phyloP scores from a whole-genome alignment of 202 grass and related monocot species.

The Hordeum pubiflorum region DNA sequence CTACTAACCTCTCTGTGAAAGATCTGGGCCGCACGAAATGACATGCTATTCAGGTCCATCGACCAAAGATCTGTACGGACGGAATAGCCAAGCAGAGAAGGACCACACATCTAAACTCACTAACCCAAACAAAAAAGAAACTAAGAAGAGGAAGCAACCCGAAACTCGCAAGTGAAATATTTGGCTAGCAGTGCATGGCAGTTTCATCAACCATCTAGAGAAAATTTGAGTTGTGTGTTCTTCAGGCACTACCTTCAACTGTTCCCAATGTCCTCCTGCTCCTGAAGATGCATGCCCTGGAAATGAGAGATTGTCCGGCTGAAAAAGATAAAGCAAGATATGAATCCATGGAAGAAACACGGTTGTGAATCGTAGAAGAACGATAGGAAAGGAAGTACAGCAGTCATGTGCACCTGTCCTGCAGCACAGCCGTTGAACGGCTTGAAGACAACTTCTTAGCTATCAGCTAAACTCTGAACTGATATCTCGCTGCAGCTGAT shows the following conservation, averaged over 20 bases:
- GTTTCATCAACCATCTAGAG: not conserved
- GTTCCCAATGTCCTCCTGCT: not conserved
- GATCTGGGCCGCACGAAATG: too few species aligned
- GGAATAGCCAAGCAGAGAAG: not conserved
- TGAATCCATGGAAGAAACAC: not conserved
- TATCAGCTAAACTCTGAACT: not conserved
- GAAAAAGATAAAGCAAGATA: not conserved
- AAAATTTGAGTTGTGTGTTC: not conserved
- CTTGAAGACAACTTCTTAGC: not conserved
- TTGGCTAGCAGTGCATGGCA: not conserved
- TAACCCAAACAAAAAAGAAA: not conserved
- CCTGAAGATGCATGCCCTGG: not conserved
- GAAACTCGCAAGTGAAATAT: not conserved
- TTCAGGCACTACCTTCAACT: not conserved
- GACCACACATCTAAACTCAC: not conserved
- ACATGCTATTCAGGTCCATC: too few species aligned
- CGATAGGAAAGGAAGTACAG: not conserved
- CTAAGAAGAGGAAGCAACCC: not conserved
- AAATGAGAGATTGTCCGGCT: not conserved
- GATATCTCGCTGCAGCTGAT: not conserved
- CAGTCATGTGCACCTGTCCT: not conserved
- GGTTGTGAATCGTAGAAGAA: not conserved
- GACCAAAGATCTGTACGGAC: too few species aligned
- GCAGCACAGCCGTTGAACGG: not conserved
- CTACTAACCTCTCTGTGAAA: too few species aligned